Base-by-base conservation (phyloP, 371 early-diverging fungal genomes). In the Entomophthora muscae region DNA sequence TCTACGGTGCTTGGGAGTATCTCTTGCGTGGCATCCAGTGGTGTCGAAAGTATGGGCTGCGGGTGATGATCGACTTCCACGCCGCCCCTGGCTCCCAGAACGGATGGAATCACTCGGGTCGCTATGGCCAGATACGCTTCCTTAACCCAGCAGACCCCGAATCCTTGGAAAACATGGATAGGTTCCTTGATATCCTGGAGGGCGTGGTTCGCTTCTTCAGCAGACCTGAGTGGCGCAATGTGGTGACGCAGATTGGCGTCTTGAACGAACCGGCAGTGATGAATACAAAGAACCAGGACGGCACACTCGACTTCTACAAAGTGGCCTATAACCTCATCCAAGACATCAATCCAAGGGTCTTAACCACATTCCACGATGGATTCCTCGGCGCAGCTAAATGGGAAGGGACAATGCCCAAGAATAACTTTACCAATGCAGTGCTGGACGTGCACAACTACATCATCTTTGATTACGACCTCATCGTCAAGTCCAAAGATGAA, bases 141-240 rank as follows among this genome's bases (percentile, higher is more conserved):
- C 13, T 63, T 7, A 68, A 68, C 0, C 56, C 22, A 23, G 55
- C 64, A 53, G 23, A 65, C 32, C 59, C 64, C 5, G 68, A 68
- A 5, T 61, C 65, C 0, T 52, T 55, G 33, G 70, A 69, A 2
- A 5, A 32, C 2, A 54, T 17, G 10, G 57, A 67, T 17, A 63
- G 73, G 24, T 69, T 70, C 2, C 32, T 68, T 22, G 22, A 56
- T 17, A 63, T 68, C 32, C 17, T 68, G 27, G 32, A 51, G 5
- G 28, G 66, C 13, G 7, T 67, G 27, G 61, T 61, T 1, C 61
- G 63, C 12, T 66, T 66, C 61, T 69, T 71, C 28, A 32, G 63
- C 10, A 33, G 28, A 28, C 80, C 79, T 0, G 72, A 71, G 28
- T 80, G 75, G 69, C 13, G 66, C 1, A 72, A 77, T 66, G 81